Evolutionary conservation across 2,329 filamentous ascomycete species (phyloP).

Genomic region (Stenocarpella maydis): DNA sequence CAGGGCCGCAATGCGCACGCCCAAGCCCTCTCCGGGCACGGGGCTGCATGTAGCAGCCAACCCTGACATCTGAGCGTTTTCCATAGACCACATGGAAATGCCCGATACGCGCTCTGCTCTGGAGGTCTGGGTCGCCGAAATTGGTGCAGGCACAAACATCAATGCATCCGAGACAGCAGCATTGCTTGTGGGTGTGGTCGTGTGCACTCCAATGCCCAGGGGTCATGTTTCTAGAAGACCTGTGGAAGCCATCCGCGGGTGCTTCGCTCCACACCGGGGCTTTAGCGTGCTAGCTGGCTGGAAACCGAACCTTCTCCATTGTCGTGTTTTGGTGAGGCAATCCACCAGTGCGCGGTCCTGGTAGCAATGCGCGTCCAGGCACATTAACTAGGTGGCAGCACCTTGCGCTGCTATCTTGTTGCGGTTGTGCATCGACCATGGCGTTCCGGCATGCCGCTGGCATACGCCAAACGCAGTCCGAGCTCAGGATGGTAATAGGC

Average conservation of each 20-base stretch:
- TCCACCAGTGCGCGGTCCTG: not conserved
- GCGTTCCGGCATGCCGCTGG: not conserved
- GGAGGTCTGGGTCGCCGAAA: conserved; percentile 8
- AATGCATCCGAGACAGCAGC: conserved; percentile 6
- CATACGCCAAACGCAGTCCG: not conserved
- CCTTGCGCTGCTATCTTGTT: not conserved
- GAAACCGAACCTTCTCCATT: no score
- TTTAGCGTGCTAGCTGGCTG: not conserved
- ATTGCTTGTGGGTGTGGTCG: not conserved
- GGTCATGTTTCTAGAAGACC: not conserved
- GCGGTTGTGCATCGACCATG: no score
- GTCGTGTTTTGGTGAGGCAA: not conserved
- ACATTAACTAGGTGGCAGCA: no score
- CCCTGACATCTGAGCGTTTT: conserved; percentile 13
- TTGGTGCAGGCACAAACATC: conserved; percentile 7
- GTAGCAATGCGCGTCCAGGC: no score
- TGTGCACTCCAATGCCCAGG: not conserved
- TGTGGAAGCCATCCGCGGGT: conserved; percentile 3
- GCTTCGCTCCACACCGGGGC: not conserved
- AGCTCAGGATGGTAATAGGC: not conserved
- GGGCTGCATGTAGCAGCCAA: not conserved
- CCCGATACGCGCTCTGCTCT: conserved; percentile 9
- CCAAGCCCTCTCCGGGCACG: not conserved
- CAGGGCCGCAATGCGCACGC: conserved; percentile 2
- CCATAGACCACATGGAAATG: conserved; percentile 8